Evolutionary conservation across 2,329 filamentous ascomycete species (phyloP).

Genomic region (Cercospora citrullina): DNA sequence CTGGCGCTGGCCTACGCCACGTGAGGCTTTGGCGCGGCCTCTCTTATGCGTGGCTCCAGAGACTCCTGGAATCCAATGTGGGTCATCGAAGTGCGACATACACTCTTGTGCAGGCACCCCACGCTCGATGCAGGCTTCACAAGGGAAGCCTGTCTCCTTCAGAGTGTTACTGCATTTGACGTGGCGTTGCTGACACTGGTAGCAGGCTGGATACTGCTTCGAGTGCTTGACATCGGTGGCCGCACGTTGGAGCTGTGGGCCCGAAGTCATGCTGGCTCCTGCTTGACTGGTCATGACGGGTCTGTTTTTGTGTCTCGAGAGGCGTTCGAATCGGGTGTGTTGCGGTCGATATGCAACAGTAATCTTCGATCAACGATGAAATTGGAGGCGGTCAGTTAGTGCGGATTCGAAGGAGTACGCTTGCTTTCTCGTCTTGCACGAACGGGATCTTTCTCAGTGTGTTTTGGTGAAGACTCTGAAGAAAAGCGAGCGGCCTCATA

Average conservation of each 20-base stretch:
- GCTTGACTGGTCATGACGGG: not conserved
- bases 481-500: not conserved
- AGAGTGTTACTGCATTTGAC: constrained; percentile 4
- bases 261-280: not conserved
- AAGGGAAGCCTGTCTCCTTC: constrained; percentile 3
- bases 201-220: constrained; percentile 1
- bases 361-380: not conserved
- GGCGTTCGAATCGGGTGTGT: not conserved
- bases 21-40: not conserved
- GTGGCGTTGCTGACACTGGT: not conserved
- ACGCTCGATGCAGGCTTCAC: not conserved
- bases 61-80: not conserved
- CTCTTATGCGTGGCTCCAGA: constrained; percentile 1
- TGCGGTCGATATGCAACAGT: not conserved
- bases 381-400: not conserved
- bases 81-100: not conserved
- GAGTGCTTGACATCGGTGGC: not conserved
- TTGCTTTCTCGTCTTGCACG: not conserved
- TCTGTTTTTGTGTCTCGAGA: not conserved
- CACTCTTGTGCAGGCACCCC: not conserved
- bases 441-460: not conserved
- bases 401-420: not conserved
- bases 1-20: not conserved
- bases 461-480: not conserved
- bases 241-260: not conserved